Base-by-base conservation (phyloP, 148 eudicot species). In the Amaranthus cruentus region DNA sequence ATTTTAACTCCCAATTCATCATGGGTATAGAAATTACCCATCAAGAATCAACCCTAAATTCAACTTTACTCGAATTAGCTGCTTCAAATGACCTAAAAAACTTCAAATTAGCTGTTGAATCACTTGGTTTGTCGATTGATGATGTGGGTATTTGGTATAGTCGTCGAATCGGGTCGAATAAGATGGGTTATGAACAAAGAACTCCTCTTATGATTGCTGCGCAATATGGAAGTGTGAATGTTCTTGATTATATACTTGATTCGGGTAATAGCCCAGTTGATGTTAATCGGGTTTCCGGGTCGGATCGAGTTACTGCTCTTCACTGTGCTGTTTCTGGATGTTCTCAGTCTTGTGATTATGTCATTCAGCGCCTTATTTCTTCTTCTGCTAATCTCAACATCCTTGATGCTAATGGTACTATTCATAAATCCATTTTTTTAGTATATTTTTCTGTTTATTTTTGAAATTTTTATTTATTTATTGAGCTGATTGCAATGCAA, bases 251-350 rank as follows among this genome's bases (percentile, higher is more conserved):
- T 73, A 83, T 95, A 4, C 46, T 95, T 14, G 54, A 55, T 28
- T 78, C 81, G 6, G 78, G 84, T 0, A 28, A 28, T 28, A n/a
- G 7, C 5, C 18, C 4, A 10, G 79, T 83, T 38, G 90, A 91
- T 69, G 80, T 90, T 47, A 95, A 95, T 74, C 73, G 83, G 9
- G 79, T 86, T 51, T 70, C 83, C 61, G 96, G 93, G 21, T 87
- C 92, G 0, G 98, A 95, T 62, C 75, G 81, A 0, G 93, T 84
- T 10, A 88, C 98, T 5, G 88, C 96, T 10, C 91, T 95, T 8
- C 97, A 90, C 83, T 95, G 97, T 44, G 97, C 97, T 2, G 96
- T 88, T 0, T 83, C 89, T 3, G 96, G 97, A 13, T 93, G 97
- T 7, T 81, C 93, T 0, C 68, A 59, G n/a, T 62, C 78, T 0